A percentile compares a stretch with the other conserved stretches of the same genome.
Conservation (phyloP, 306 rosid genomes). For the Cicer judaicum region DNA sequence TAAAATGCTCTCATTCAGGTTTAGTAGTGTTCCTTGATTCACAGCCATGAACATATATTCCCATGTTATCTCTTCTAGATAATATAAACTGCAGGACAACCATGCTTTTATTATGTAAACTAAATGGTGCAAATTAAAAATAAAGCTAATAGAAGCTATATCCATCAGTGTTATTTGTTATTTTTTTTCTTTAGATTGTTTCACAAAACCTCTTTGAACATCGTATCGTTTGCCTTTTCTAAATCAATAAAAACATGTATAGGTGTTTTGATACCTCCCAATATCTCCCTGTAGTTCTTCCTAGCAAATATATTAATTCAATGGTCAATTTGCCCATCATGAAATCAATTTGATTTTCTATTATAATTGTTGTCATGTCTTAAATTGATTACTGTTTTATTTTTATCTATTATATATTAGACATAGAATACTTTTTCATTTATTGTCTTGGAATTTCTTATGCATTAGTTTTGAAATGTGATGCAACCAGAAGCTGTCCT, state of each 20-base stretch:
- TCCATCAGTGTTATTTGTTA: conserved; percentile 30
- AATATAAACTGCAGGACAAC: conserved; percentile 38
- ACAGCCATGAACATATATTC: conserved; percentile 34
- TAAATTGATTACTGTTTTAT: conserved; percentile 22
- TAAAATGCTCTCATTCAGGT: conserved; percentile 97
- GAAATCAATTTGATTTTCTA: neutral
- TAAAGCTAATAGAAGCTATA: conserved; percentile 27
- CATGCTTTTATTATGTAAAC: conserved; percentile 36
- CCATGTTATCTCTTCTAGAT: conserved; percentile 37
- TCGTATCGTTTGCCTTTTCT: neutral
- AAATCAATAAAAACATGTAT: neutral
- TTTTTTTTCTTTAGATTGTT: conserved; percentile 29
- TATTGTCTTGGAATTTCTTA: conserved; percentile 10
- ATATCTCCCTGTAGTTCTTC: neutral
- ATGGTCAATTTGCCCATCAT: neutral
- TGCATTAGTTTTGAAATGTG: conserved; percentile 30
- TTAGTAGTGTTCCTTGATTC: conserved; percentile 33
- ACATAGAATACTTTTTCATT: neutral
- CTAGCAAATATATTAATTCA: neutral
- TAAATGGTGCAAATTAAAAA: conserved; percentile 35
- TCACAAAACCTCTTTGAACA: neutral
- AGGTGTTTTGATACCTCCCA: neutral
- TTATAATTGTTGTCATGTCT: neutral
- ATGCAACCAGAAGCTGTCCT: conserved; percentile 35
- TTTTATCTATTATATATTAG: conserved; percentile 8